phyloP scores from a whole-genome alignment of 2,329 filamentous ascomycete genomes.

The Chaetomium sp. region DNA sequence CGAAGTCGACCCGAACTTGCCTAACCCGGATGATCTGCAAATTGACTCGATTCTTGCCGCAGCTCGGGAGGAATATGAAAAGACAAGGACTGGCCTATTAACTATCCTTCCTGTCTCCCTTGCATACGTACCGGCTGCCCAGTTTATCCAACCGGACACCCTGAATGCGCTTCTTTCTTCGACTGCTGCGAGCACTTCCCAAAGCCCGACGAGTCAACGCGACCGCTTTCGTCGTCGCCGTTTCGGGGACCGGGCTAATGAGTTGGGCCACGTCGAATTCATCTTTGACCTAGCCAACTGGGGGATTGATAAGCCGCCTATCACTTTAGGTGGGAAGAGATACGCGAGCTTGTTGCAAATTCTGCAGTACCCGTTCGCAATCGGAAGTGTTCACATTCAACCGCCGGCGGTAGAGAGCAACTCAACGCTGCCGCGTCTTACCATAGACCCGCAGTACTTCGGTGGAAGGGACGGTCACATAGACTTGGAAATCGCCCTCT shows the following conservation, averaged over 20 bases:
- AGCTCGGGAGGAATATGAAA: slow-evolving; percentile 30
- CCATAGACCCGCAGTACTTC: slow-evolving; percentile 40
- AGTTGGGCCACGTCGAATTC: slow-evolving; percentile 42
- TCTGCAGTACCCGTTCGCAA: slow-evolving; percentile 45
- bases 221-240: slow-evolving; percentile 29
- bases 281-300: slow-evolving; percentile 44
- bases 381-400: slow-evolving; percentile 42
- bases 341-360: slow-evolving; percentile 45
- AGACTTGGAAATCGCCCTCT: slow-evolving; percentile 19
- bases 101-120: slow-evolving; percentile 36
- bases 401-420: slow-evolving; percentile 1
- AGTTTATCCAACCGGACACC: slow-evolving; percentile 25
- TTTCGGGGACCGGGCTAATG: slow-evolving; percentile 23
- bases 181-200: neutral
- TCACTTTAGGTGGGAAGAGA: slow-evolving; percentile 30
- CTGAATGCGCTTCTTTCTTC: neutral
- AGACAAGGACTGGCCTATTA: slow-evolving; percentile 29
- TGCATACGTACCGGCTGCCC: slow-evolving; percentile 36
- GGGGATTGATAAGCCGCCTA: slow-evolving; percentile 32
- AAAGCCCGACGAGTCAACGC: slow-evolving; percentile 20
- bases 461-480: slow-evolving; percentile 31
- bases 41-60: slow-evolving; percentile 25
- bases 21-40: slow-evolving; percentile 36
- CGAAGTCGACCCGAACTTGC: slow-evolving; percentile 37
- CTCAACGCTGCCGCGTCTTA: neutral